These are phyloP conservation scores for Ustilago trichophora DNA, from an alignment of 1,284 basidiomycete species.

Conservation along the genomic window DNA sequence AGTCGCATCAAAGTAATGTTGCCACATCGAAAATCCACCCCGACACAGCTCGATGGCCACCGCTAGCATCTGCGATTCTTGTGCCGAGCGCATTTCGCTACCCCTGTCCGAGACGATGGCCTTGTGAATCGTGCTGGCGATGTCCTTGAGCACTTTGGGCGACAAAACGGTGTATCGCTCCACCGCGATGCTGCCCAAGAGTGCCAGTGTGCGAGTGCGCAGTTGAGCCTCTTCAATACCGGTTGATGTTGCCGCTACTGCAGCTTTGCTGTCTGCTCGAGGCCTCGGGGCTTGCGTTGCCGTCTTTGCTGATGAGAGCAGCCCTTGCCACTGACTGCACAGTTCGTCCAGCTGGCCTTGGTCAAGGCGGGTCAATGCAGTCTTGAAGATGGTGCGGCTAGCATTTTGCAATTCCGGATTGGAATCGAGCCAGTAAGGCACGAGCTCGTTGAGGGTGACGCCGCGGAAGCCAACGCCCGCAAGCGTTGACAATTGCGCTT, in stretches of 20 bases:
- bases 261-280: constrained; percentile 3
- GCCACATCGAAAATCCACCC: constrained; percentile 90
- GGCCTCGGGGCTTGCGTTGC: neutral
- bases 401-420: constrained; percentile 47
- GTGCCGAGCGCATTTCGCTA: constrained; percentile 20
- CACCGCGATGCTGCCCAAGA: constrained; percentile 74
- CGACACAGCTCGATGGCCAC: constrained; percentile 89
- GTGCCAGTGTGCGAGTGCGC: constrained; percentile 18
- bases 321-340: constrained; percentile 61
- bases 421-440: constrained; percentile 68
- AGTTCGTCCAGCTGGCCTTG: constrained; percentile 35
- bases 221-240: constrained; percentile 5
- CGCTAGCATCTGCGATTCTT: constrained; percentile 71
- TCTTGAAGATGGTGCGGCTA: constrained; percentile 25
- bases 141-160: constrained; percentile 78
- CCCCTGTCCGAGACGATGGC: constrained; percentile 18
- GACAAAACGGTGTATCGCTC: constrained; percentile 82
- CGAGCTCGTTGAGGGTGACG: constrained; percentile 78
- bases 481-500: constrained; percentile 7
- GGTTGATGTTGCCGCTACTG: neutral
- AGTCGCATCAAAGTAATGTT: constrained; percentile 90
- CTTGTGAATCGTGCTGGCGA: constrained; percentile 79
- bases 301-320: constrained; percentile 12
- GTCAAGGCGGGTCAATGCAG: constrained; percentile 12
- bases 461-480: constrained; percentile 28